These are phyloP conservation scores for Iris macrosiphon DNA, from an alignment of 106 monocot species.

Conservation along the genomic window DNA sequence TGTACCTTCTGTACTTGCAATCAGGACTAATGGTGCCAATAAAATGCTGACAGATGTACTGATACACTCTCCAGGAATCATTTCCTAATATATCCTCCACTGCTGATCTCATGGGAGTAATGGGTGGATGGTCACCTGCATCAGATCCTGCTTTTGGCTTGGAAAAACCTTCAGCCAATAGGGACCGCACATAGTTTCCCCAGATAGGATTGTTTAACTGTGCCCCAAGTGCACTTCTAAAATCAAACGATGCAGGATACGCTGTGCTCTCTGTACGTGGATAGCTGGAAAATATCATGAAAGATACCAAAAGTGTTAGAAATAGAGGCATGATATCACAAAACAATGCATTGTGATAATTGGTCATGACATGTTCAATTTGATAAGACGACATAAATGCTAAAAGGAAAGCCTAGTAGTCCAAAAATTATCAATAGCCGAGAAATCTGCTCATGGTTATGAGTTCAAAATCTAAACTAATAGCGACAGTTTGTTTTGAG, in stretches of 20 bases:
- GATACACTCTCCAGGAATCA: conserved; percentile 94
- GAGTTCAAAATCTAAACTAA: too few species aligned
- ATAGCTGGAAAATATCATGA: conserved; percentile 48
- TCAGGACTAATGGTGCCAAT: conserved; percentile 86
- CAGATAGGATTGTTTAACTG: conserved; percentile 57
- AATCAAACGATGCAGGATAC: conserved; percentile 91
- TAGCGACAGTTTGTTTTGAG: too few species aligned
- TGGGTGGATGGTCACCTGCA: conserved; percentile 96
- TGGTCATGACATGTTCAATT: too few species aligned
- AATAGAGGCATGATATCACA: too few species aligned
- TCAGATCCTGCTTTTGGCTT: conserved; percentile 81
- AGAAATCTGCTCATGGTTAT: too few species aligned
- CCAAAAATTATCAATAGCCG: too few species aligned
- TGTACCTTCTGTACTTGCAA: conserved; percentile 80
- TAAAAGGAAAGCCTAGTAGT: too few species aligned
- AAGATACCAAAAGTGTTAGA: conserved; percentile 3
- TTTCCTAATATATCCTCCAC: conserved; percentile 81
- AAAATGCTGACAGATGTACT: conserved; percentile 95
- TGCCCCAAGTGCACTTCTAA: conserved; percentile 48
- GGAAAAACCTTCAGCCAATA: conserved; percentile 61
- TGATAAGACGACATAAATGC: too few species aligned
- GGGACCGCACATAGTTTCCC: conserved; percentile 48
- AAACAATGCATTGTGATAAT: too few species aligned
- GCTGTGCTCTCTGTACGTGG: conserved; percentile 98
- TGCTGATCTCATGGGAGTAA: conserved; percentile 86